phyloP scores from a whole-genome alignment of 495 filamentous ascomycete genomes.

The Echria macrotheca region DNA sequence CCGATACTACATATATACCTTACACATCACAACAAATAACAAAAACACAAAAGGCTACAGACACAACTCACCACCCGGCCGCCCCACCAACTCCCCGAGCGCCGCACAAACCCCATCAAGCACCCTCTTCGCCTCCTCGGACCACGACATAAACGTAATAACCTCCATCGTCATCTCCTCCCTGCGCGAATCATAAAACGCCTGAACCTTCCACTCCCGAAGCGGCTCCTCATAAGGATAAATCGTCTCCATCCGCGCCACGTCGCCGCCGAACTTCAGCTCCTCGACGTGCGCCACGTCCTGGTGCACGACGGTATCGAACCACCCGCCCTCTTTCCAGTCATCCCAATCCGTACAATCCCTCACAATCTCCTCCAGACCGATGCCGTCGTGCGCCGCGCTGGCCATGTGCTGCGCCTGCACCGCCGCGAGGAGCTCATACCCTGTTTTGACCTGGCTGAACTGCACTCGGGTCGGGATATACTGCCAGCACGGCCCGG shows the following conservation, averaged over 20 bases:
- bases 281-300: constrained; percentile 40
- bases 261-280: constrained; percentile 23
- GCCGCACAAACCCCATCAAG: constrained; percentile 30
- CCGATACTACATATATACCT: no score
- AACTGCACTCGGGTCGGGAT: constrained; percentile 35
- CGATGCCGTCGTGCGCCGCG: constrained; percentile 33
- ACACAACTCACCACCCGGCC: not conserved
- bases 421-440: constrained; percentile 28
- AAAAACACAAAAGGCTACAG: no score
- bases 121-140: constrained; percentile 28
- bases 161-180: constrained; percentile 38
- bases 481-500: constrained; percentile 43
- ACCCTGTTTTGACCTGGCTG: constrained; percentile 17
- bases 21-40: no score
- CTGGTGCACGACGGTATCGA: constrained; percentile 43
- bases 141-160: constrained; percentile 39
- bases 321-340: constrained; percentile 25
- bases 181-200: constrained; percentile 31
- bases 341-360: constrained; percentile 22
- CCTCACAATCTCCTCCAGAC: constrained; percentile 29
- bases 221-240: constrained; percentile 41
- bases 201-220: constrained; percentile 43
- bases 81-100: constrained; percentile 22
- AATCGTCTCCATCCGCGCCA: constrained; percentile 34
- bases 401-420: constrained; percentile 36